Base-by-base conservation (phyloP, 2,329 filamentous ascomycete genomes). In the Aspergillus sp. region DNA sequence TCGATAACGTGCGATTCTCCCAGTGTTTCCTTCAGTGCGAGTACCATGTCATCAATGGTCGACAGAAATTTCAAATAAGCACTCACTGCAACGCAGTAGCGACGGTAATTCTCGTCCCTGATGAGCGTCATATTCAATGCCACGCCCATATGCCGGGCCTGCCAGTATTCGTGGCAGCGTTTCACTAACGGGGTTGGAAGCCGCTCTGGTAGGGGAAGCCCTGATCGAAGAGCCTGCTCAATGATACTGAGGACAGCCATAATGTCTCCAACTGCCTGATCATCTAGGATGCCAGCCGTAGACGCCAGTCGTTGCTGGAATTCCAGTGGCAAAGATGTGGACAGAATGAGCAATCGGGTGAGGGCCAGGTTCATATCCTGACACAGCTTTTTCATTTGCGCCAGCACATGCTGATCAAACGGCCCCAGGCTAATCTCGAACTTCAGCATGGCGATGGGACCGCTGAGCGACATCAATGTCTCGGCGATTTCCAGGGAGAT, bases 31-130 rank as follows among this genome's bases (percentile, higher is more conserved):
- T 52, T 52, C 32, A 52, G 35, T 8, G 40, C 45, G n/a, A 52
- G 35, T 4, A 52, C 45, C 45, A 52, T 19, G 24, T 52, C 50
- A 40, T 52, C 50, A 6, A 52, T n/a, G 3, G 45, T 17, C 3
- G 30, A 42, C 11, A 52, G 11, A 13, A 52, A 48, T 22, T 45
- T 52, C 32, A 52, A 24, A 22, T 52, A 52, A 3, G 45, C 35
- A 32, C 40, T 45, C 16, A 52, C 10, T 8, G 45, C 50, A 30
- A 49, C 45, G 20, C 50, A 52, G 19, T 48, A 52, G 13, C 45
- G 40, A 7, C 50, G 50, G 36, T 52, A 52, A 8, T 45, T 52
- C 30, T 52, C 50, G 30, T 52, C 50, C n/a, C 40, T 45, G 4
- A 52, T 45, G 2, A 48, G 45, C 14, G 38, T 26, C 40, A 30